Evolutionary conservation across 2,329 filamentous ascomycete species (phyloP).

Genomic region (Calycina herbarum): DNA sequence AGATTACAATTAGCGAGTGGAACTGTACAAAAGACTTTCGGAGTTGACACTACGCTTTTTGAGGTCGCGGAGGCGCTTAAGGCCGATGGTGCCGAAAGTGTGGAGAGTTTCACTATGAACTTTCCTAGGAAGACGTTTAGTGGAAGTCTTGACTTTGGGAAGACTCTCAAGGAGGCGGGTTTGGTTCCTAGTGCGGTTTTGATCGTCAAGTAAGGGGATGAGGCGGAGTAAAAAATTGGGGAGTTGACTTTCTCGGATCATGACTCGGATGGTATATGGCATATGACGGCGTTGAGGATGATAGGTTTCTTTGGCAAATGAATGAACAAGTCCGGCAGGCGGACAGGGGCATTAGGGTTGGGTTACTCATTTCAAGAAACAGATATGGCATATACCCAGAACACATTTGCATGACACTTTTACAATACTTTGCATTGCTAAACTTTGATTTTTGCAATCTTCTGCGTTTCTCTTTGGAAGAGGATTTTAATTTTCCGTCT

Average conservation of each 20-base stretch:
- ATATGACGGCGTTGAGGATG: background rate
- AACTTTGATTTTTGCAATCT: too few relatives aligned
- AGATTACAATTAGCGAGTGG: constrained; percentile 75
- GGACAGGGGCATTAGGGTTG: background rate
- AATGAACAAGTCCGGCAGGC: background rate
- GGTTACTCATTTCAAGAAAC: background rate
- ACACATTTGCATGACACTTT: background rate
- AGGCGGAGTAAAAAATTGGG: background rate
- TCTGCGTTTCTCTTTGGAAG: too few relatives aligned
- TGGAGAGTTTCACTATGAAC: constrained; percentile 78
- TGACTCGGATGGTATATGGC: background rate
- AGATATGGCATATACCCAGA: background rate
- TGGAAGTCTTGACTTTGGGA: constrained; percentile 72
- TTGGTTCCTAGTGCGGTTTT: constrained; percentile 88
- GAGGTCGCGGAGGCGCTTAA: constrained; percentile 80
- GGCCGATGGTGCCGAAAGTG: constrained; percentile 69
- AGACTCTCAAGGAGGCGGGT: constrained; percentile 90
- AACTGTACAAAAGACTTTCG: constrained; percentile 82
- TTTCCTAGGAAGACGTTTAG: constrained; percentile 83
- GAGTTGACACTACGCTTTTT: constrained; percentile 87
- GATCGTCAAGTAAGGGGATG: constrained; percentile 58
- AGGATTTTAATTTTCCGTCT: too few relatives aligned
- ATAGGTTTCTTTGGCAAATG: background rate
- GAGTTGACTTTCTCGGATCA: background rate
- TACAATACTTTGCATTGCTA: background rate